A percentile compares a stretch with the other conserved stretches of the same genome.
These are phyloP conservation scores for Capronia epimyces DNA, from an alignment of 2,329 filamentous ascomycete species.

Conservation along the genomic window DNA sequence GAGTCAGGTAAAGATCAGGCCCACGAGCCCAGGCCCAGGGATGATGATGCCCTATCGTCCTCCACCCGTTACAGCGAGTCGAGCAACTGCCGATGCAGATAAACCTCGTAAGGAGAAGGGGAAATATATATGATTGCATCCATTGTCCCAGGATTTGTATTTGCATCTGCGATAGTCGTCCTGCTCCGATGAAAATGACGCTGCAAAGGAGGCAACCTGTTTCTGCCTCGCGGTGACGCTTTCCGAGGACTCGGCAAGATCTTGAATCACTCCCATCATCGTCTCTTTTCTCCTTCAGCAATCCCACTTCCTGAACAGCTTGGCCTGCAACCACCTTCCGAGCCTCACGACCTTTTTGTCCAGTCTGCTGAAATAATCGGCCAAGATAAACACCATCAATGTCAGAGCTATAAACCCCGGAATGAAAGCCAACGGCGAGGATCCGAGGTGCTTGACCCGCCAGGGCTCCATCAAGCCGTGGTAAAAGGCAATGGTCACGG, in stretches of 20 bases:
- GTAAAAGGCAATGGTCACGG: neutral
- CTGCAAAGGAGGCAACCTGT: too few species aligned
- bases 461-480: neutral
- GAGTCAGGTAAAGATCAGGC: too few species aligned
- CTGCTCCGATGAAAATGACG: too few species aligned
- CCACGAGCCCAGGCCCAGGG: too few species aligned
- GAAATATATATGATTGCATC: too few species aligned
- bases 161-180: too few species aligned
- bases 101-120: too few species aligned
- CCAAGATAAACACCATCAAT: neutral
- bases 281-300: neutral
- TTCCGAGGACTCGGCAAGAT: neutral
- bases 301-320: neutral
- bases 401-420: neutral
- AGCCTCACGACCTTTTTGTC: neutral
- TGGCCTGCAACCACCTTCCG: neutral
- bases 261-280: neutral
- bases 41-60: too few species aligned
- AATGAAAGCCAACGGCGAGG: neutral
- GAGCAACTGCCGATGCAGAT: too few species aligned
- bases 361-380: neutral
- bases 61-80: too few species aligned
- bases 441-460: neutral
- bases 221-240: too few species aligned
- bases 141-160: too few species aligned